A percentile compares a stretch with the other conserved stretches of the same genome.
Evolutionary conservation across 1,139 yeast genomes (phyloP).

Genomic region (Kazachstania sp.): DNA sequence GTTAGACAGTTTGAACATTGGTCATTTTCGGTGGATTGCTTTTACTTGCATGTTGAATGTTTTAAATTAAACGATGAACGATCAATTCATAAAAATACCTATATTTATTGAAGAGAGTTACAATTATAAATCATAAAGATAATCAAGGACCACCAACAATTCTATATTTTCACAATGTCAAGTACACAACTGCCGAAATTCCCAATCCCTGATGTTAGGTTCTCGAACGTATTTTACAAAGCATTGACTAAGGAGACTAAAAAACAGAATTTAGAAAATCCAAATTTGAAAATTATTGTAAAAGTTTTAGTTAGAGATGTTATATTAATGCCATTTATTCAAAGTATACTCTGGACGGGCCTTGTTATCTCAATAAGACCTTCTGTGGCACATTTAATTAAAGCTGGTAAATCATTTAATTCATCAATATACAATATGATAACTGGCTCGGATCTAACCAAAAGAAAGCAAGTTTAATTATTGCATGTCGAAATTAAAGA

Average conservation of each 20-base stretch:
- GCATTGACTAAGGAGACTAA: constrained; percentile 33
- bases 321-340: constrained; percentile 58
- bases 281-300: constrained; percentile 42
- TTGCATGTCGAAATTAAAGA: no score
- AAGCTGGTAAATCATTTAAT: constrained; percentile 1
- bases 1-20: no score
- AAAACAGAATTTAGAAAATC: constrained; percentile 15
- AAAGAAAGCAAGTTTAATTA: neutral
- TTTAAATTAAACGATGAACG: no score
- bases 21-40: no score
- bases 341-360: constrained; percentile 45
- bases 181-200: neutral
- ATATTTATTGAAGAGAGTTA: no score
- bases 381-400: constrained; percentile 30
- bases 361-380: constrained; percentile 36
- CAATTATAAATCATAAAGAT: no score
- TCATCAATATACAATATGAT: constrained; percentile 11
- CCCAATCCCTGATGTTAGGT: constrained; percentile 51
- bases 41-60: no score
- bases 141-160: no score
- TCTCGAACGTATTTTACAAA: constrained; percentile 49
- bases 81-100: no score
- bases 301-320: constrained; percentile 58
- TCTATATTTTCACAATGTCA: neutral
- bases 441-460: constrained; percentile 12